These are phyloP conservation scores for Neurospora sp. DNA, from an alignment of 495 filamentous ascomycete species.

Conservation along the genomic window DNA sequence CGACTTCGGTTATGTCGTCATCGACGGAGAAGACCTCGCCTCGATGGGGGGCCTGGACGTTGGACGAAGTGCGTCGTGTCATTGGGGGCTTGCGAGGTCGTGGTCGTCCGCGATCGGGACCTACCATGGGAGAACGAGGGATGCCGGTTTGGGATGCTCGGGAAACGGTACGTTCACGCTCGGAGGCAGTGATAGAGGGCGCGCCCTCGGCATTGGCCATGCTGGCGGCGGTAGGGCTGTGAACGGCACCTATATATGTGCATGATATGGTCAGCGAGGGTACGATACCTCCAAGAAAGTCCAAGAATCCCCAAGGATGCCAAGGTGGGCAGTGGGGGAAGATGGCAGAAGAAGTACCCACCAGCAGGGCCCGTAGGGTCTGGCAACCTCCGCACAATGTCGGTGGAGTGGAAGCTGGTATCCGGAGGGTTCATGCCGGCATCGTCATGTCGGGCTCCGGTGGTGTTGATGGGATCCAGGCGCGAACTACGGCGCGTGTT, in stretches of 20 bases:
- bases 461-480: slow-evolving; percentile 11
- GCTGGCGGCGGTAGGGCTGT: slow-evolving; percentile 19
- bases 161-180: slow-evolving; percentile 21
- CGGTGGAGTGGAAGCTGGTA: slow-evolving; percentile 35
- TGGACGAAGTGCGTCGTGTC: slow-evolving; percentile 63
- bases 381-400: slow-evolving; percentile 37
- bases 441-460: slow-evolving; percentile 1
- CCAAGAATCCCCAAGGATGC: background rate
- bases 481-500: slow-evolving; percentile 29
- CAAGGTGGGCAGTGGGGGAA: background rate
- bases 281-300: background rate
- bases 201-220: slow-evolving; percentile 18
- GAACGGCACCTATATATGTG: slow-evolving; percentile 13
- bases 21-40: slow-evolving; percentile 90
- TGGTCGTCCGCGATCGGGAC: slow-evolving; percentile 44
- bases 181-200: slow-evolving; percentile 13
- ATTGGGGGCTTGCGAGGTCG: slow-evolving; percentile 63
- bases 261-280: background rate
- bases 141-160: slow-evolving; percentile 13
- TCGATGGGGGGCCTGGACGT: slow-evolving; percentile 60
- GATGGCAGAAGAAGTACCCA: slow-evolving; percentile 15
- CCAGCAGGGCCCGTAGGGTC: slow-evolving; percentile 25
- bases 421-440: slow-evolving; percentile 12
- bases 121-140: slow-evolving; percentile 42
- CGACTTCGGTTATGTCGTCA: slow-evolving; percentile 78